Percentiles rank a stretch among this genome's conserved stretches.
phyloP scores from a whole-genome alignment of 2,329 filamentous ascomycete genomes.

The Coleophoma crateriformis region DNA sequence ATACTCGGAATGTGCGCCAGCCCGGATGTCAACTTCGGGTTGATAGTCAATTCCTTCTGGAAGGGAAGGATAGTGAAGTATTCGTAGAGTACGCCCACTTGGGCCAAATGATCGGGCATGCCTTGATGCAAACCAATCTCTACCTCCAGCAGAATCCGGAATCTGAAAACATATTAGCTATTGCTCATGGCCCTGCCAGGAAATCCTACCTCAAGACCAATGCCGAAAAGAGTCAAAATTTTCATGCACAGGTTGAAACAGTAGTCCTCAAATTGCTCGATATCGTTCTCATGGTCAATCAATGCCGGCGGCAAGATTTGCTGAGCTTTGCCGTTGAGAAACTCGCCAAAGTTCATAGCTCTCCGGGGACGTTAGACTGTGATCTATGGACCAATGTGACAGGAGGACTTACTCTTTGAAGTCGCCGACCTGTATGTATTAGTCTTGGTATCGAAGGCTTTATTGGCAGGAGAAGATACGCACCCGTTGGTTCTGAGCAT shows the following conservation, averaged over 20 bases:
- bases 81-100: constrained; percentile 46
- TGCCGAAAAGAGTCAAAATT: constrained; percentile 71
- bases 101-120: constrained; percentile 46
- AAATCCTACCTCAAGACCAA: constrained; percentile 60
- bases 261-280: constrained; percentile 60
- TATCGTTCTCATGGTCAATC: constrained; percentile 48
- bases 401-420: constrained; percentile 68
- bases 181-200: neutral
- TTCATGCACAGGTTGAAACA: constrained; percentile 70
- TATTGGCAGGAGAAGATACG: constrained; percentile 31
- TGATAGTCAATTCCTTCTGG: constrained; percentile 34
- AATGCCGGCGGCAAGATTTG: constrained; percentile 72
- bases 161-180: constrained; percentile 17
- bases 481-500: constrained; percentile 72
- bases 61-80: constrained; percentile 65
- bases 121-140: constrained; percentile 46
- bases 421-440: constrained; percentile 58
- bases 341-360: constrained; percentile 88
- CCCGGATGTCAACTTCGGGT: constrained; percentile 63
- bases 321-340: constrained; percentile 57
- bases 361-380: constrained; percentile 35
- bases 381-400: no score
- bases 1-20: constrained; percentile 85
- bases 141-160: constrained; percentile 15
- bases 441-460: neutral